Evolutionary conservation across 148 eudicot genomes (phyloP).

Genomic region (Camellia japonica): DNA sequence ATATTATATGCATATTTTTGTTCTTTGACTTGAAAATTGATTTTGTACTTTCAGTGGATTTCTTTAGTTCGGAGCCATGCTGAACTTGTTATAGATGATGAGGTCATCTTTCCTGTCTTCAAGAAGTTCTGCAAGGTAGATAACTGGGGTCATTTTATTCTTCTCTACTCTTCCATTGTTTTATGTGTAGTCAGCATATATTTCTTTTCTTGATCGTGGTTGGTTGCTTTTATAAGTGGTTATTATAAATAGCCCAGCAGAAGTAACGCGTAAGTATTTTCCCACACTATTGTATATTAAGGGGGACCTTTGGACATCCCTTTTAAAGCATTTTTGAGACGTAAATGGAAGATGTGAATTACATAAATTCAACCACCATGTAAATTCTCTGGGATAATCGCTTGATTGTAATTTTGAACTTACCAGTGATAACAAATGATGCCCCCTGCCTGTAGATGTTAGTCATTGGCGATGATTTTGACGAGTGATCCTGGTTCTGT

Average conservation of each 20-base stretch:
- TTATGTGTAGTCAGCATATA: background rate
- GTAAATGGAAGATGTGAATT: background rate
- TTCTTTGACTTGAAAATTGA: slow-evolving; percentile 1
- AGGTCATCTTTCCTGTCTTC: slow-evolving; percentile 67
- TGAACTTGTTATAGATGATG: slow-evolving; percentile 75
- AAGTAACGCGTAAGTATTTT: background rate
- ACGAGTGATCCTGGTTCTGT: background rate
- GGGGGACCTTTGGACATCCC: background rate
- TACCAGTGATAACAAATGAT: background rate
- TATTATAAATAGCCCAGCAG: background rate
- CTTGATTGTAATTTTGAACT: background rate
- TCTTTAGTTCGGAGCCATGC: slow-evolving; percentile 80
- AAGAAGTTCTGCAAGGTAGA: slow-evolving; percentile 83
- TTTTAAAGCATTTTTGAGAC: background rate
- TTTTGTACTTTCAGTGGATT: slow-evolving; percentile 65
- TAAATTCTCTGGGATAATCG: background rate
- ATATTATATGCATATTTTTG: background rate
- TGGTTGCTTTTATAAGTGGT: background rate
- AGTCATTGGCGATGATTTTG: background rate
- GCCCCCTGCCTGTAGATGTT: background rate
- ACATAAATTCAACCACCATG: background rate
- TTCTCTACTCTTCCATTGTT: background rate
- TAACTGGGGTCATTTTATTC: slow-evolving; percentile 9
- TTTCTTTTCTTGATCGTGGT: background rate
- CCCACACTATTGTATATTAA: background rate